phyloP scores from a whole-genome alignment of 805 yeast species.

The Candida vartiovaarae region DNA sequence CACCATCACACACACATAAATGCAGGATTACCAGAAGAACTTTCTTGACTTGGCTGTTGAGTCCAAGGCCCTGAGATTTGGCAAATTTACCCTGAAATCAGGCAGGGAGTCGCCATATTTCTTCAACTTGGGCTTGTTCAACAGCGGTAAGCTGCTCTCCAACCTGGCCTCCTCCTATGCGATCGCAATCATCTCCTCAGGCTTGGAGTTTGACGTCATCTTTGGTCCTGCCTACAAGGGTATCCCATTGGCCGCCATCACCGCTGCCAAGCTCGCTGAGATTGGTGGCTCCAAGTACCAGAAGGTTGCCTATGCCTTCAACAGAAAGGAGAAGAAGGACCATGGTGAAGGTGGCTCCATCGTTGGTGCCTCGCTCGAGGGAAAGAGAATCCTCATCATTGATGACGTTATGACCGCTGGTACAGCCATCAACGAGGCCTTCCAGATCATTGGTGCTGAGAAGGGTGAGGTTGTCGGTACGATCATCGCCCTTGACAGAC shows the following conservation, averaged over 20 bases:
- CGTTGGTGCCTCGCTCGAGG: slow-evolving; percentile 74
- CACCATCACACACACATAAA: neutral
- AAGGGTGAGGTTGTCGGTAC: slow-evolving; percentile 76
- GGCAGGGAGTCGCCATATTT: slow-evolving; percentile 96
- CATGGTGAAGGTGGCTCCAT: slow-evolving; percentile 98
- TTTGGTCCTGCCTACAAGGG: slow-evolving; percentile 99
- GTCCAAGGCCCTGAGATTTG: slow-evolving; percentile 78
- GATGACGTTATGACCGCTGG: slow-evolving; percentile 99
- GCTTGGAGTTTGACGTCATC: slow-evolving; percentile 78
- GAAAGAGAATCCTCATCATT: slow-evolving; percentile 72
- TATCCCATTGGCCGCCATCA: slow-evolving; percentile 88
- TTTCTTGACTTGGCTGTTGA: slow-evolving; percentile 80
- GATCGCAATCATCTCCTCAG: slow-evolving; percentile 72
- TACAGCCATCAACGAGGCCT: slow-evolving; percentile 94
- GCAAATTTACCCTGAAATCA: slow-evolving; percentile 81
- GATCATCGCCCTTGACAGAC: slow-evolving; percentile 90
- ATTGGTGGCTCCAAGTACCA: slow-evolving; percentile 74
- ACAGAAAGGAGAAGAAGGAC: slow-evolving; percentile 93
- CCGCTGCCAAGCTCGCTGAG: slow-evolving; percentile 89
- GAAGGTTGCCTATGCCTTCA: slow-evolving; percentile 80
- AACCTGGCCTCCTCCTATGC: slow-evolving; percentile 87
- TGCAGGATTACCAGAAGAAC: slow-evolving; percentile 47
- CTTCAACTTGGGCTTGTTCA: slow-evolving; percentile 88
- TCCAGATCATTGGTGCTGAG: slow-evolving; percentile 62
- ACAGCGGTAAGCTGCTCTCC: slow-evolving; percentile 71